Base-by-base conservation (phyloP, 2,329 filamentous ascomycete genomes). In the Biscogniauxia marginata region DNA sequence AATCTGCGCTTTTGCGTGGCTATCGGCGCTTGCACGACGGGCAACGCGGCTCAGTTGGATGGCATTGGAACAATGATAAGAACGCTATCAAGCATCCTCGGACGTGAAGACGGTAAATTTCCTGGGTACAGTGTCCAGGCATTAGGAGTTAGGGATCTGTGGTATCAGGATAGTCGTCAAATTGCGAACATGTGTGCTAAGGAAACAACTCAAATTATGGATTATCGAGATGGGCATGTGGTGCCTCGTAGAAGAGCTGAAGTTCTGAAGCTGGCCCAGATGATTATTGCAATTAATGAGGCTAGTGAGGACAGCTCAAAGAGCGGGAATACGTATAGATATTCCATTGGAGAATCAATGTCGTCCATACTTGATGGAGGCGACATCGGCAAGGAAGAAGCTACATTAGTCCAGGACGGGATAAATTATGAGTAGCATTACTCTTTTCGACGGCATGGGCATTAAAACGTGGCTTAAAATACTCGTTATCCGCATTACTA, bases 1-100 rank as follows among this genome's bases (percentile, higher is more conserved):
- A 50, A 39, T 21, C 39, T 55, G 13, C 53, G 53, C 9, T 79
- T 77, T 45, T 79, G 81, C 1, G 66, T 84, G 44, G 83, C 82
- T 0, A 79, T 83, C 50, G 82, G 81, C 7, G 79, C 77, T 8
- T 81, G 81, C 19, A 78, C 80, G 1, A 81, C 53, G 8, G 53
- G 48, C 3, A 43, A 50, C 39, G 30, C 23, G 13, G 18, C 30
- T 18, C 53, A 55, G 21, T 9, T 55, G 47, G 47, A 46, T 22
- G 47, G 47, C 18, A 55, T 55, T 19, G 53, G 39, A 20, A 6
- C 22, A 4, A 30, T 48, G 39, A 34, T 50, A n/a, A 46, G 20
- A 21, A 39, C 24, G 4, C 39, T 55, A 7, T 30, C 53, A 16
- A 21, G 18, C 6, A 16, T 55, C 4, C 34, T 50, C 3, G 53